Evolutionary conservation across 352 stramenopile species (phyloP), one percentile per base, ranked within the genome.

Genomic region (Plasmopara halstedii): DNA sequence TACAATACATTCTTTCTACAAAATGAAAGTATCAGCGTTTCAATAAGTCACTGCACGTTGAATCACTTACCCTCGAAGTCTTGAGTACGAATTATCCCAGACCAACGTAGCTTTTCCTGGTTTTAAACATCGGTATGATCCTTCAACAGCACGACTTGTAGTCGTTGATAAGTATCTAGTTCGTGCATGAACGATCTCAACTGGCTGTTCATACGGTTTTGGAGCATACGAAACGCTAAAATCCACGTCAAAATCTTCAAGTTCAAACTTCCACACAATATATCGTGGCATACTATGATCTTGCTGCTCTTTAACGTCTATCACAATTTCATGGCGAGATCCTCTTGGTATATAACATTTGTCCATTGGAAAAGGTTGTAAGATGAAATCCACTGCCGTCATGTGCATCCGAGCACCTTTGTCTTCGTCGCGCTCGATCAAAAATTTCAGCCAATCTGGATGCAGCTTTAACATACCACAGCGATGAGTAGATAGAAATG

Each of bases 81-180:
- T 69, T 2, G 80, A 92, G 55, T 89, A 92, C 22, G 73, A 79
- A 36, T 92, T 92, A 48, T 92, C 78, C 80, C 80, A 92, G 2
- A 73, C 58, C 6, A 92, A 49, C 7, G 65, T 85, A 0, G 63
- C 65, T n/a, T 62, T 77, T 9, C 80, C 80, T 23, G 76, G 53
- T 10, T 61, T 56, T 22, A 71, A 26, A 50, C 75, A 88, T 23
- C 70, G 59, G 56, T 84, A 85, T 56, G 76, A 67, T 0, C 79
- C 79, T 74, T 90, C 75, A 15, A 88, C 47, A 14, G 75, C 75
- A 9, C 67, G 69, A 11, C 66, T 52, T 5, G 62, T 67, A 9
- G 67, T 65, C 1, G 63, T 73, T 0, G 71, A 58, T 17, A 80
- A 46, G 49, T 85, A 88, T 49, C 68, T 60, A 2, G 79, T 90